Base-by-base conservation (phyloP, 345 rosid species). In the Trapa bicornis region DNA sequence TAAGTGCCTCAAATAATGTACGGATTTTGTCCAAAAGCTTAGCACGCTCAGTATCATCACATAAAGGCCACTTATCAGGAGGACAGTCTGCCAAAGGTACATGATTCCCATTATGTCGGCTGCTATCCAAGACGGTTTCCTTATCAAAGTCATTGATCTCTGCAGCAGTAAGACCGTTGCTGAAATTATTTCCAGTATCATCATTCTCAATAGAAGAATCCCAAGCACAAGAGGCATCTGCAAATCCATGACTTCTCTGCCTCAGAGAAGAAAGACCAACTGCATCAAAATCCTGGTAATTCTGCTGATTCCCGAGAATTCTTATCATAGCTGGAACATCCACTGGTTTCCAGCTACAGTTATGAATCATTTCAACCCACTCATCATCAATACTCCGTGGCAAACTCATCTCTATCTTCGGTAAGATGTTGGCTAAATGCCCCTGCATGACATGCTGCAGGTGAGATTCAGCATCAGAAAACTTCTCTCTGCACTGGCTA, bases 1-100 rank as follows among this genome's bases (percentile, higher is more conserved):
- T 86, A 73, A 94, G 97, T 65, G 78, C 72, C 77, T 86, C 87
- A 71, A 94, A 85, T 65, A 80, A 69, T 58, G 80, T 74, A 82
- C 70, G 86, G 60, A 94, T 85, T 80, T 74, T 91, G 69, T 83
- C 87, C 67, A 94, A 87, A 69, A 94, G 94, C 83, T 86, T 91
- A 37, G 82, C 79, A 65, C 96, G 76, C 81, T 91, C 97, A 37
- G 80, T 62, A 65, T 89, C 97, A 77, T 86, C 87, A 64, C 89
- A 79, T 61, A 77, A 60, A 0, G 96, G 97, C 97, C 96, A 87
- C 75, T 76, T 80, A 71, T 78, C 81, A 71, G 71, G 74, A 71
- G 77, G 74, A 48, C 80, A 73, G 75, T 72, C 74, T 37, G 77
- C 41, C 67, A 73, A 12, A 37, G 77, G 71, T 45, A 67, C 74